These are phyloP conservation scores for sweet orange (Citrus sinensis) DNA, from an alignment of 345 rosid genomes.

Conservation along the genomic window DVS_A1.0 CM039161.1:3961001-3961500, in stretches of 20 bases:
- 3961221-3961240: constrained; percentile 49
- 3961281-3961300: constrained; percentile 12
- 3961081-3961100: no score
- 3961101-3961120: no score
- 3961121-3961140: no score
- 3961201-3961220: constrained; percentile 45
- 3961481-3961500: constrained; percentile 81
- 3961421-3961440: constrained; percentile 69
- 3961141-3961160: no score
- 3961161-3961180: no score
- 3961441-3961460: constrained; percentile 39
- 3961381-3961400: constrained; percentile 49
- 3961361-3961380: neutral
- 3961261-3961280: constrained; percentile 22
- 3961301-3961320: constrained; percentile 15
- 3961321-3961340: neutral
- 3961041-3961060: no score
- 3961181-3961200: constrained; percentile 6
- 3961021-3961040: accelerated
- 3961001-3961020: accelerated
- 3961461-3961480: constrained; percentile 64
- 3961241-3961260: constrained; percentile 46
- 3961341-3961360: neutral
- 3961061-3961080: no score
- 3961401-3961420: constrained; percentile 86